Evolutionary conservation across 140 eudicot species (phyloP), one percentile per base, ranked within the genome.

Genomic region (Cichorium intybus): DNA sequence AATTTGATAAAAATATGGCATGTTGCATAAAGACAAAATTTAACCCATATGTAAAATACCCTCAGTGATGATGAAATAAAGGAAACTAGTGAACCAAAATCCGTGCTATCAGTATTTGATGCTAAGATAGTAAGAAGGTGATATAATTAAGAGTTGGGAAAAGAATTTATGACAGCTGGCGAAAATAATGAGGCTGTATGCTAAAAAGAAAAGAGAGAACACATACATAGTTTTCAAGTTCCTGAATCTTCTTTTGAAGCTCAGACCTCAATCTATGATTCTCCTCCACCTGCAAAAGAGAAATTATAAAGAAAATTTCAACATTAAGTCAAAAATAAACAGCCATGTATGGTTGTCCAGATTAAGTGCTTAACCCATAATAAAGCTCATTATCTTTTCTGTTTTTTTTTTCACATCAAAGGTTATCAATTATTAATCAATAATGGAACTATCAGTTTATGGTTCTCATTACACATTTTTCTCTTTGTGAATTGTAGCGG

Each of bases 251-350:
- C 54, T 73, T 81, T 68, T 78, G 86, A 77, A 92, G 96, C 77
- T 92, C 96, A 60, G 78, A 73, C 70, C 85, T 83, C 78, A 92
- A 80, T 37, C 88, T 79, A 64, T 81, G 80, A 75, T 92, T 92
- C 89, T 92, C 99, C 55, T 92, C 97, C 55, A 81, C 93, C 97
- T 88, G 83, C 14, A 69, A 79, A 39, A 50, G 11, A n/a, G 12
- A 28, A 51, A 39, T 23, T 10, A 27, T 43, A 73, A 5, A 7
- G 11, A 46, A 43, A 66, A 12, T 8, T n/a, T n/a, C 33, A 49
- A 48, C 8, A 59, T 39, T 53, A 67, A 7, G 21, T n/a, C 6
- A 58, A 49, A 4, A 22, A 28, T 28, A 62, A 24, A 68, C 24
- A 48, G 35, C 41, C 29, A 48, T 62, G 35, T 24, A 54, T 6